Percentiles rank a stretch among this genome's conserved stretches.
phyloP scores from a whole-genome alignment of 1,284 basidiomycete genomes.

The Chondrostereum purpureum region DNA sequence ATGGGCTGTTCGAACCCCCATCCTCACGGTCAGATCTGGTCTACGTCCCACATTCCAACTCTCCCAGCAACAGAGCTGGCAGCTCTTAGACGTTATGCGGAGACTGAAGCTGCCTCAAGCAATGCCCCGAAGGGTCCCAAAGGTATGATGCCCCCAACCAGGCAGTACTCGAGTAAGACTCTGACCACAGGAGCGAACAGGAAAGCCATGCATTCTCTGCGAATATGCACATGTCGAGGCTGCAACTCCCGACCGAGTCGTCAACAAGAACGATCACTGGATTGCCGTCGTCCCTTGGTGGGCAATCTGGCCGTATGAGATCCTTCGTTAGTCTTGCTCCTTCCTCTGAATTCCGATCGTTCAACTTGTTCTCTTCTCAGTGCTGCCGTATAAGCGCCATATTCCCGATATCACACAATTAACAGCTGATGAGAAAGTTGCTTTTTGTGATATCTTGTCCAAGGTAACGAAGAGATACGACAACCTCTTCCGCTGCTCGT shows the following conservation, averaged over 20 bases:
- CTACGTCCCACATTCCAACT: constrained; percentile 69
- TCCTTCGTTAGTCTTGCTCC: constrained; percentile 47
- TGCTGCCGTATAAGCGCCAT: constrained; percentile 75
- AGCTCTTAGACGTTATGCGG: constrained; percentile 53
- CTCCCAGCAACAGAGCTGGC: constrained; percentile 61
- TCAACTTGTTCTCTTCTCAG: constrained; percentile 31
- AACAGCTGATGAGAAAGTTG: constrained; percentile 48
- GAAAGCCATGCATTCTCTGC: constrained; percentile 70
- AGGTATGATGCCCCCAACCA: constrained; percentile 23
- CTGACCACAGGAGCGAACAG: constrained; percentile 18
- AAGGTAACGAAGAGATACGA: constrained; percentile 74
- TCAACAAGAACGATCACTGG: constrained; percentile 77
- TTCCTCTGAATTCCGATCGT: background rate
- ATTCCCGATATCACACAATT: constrained; percentile 66
- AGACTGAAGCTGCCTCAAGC: constrained; percentile 27
- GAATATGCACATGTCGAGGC: constrained; percentile 80
- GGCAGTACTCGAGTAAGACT: background rate
- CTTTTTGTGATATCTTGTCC: constrained; percentile 64
- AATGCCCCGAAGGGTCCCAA: constrained; percentile 52
- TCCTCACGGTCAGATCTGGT: constrained; percentile 93
- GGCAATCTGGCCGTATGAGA: constrained; percentile 95
- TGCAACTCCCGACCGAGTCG: constrained; percentile 45
- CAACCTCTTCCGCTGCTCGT: constrained; percentile 81
- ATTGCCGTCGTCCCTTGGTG: constrained; percentile 91
- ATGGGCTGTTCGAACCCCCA: constrained; percentile 98